phyloP scores from a whole-genome alignment of 768 basidiomycete genomes.

The Hericium rajendrae region DNA sequence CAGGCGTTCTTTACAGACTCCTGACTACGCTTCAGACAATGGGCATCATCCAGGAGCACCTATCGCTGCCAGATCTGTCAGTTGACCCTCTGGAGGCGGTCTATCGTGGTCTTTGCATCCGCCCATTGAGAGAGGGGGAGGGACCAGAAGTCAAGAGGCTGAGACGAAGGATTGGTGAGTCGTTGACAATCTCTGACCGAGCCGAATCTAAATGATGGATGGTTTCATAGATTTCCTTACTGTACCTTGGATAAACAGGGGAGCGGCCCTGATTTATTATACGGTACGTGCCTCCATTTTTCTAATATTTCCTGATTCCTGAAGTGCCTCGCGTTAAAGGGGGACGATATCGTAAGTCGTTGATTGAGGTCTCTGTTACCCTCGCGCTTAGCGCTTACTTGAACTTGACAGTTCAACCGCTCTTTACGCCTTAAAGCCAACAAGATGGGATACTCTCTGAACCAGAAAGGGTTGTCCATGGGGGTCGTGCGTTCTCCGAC shows the following conservation, averaged over 20 bases:
- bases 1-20: slow-evolving; percentile 55
- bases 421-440: slow-evolving; percentile 79
- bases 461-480: slow-evolving; percentile 74
- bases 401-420: slow-evolving; percentile 66
- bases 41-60: slow-evolving; percentile 71
- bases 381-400: background rate
- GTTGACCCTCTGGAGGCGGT: slow-evolving; percentile 59
- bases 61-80: slow-evolving; percentile 56
- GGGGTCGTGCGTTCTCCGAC: slow-evolving; percentile 65
- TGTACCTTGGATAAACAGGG: slow-evolving; percentile 69
- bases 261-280: slow-evolving; percentile 87
- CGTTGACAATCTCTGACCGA: background rate
- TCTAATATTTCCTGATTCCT: background rate
- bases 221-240: slow-evolving; percentile 58
- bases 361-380: background rate
- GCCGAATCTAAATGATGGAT: background rate
- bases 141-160: slow-evolving; percentile 23
- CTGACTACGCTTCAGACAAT: slow-evolving; percentile 43
- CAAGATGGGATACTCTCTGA: slow-evolving; percentile 73
- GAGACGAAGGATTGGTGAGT: slow-evolving; percentile 56
- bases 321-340: slow-evolving; percentile 28
- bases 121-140: slow-evolving; percentile 1
- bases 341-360: slow-evolving; percentile 75
- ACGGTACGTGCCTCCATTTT: slow-evolving; percentile 41
- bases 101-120: slow-evolving; percentile 70